Evolutionary conservation across 768 basidiomycete genomes (phyloP), one percentile per base, ranked within the genome.

Genomic region (Boletus tylopilopsis): DNA sequence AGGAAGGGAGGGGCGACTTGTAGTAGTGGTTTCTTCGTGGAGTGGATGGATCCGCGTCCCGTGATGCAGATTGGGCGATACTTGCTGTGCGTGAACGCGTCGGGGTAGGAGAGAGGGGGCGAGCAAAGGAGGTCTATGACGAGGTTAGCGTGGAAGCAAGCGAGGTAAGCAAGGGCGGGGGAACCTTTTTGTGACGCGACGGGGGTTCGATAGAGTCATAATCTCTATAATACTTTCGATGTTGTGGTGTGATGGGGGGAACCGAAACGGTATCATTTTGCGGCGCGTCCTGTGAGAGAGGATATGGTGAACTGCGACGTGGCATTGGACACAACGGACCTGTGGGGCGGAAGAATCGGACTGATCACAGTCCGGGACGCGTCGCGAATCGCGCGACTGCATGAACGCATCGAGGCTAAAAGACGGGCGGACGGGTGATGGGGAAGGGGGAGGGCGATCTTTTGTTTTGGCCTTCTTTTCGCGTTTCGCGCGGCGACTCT

Each of bases 221-320:
- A 25, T 68, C 65, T 64, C 82, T 76, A 60, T 85, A 84, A 61
- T 85, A 81, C 60, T 72, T 84, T 62, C 63, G 74, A 54, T 76
- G 78, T 57, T 77, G 76, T n/a, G 83, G 82, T 5, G 83, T 84
- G 19, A 80, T 63, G 18, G 80, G 78, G 8, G 68, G 66, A 48
- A 60, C 61, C 9, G 58, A 51, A 30, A 61, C 45, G 27, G 39
- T 42, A 40, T 60, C 56, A 54, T 64, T 68, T 64, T 68, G 68
- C 57, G 40, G 13, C 12, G 61, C 39, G 42, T 62, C 62, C 66
- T 70, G 13, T 23, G 23, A 22, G 25, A 42, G 21, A 30, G 53
- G 63, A 51, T 50, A 51, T 55, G 46, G 50, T 56, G 27, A 53
- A 46, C 30, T 32, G 10, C 48, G 60, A 65, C 62, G 49, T 51